These are phyloP conservation scores for Paratinospora sagittata DNA, from an alignment of 164 flowering plant species.

Conservation along the genomic window DNA sequence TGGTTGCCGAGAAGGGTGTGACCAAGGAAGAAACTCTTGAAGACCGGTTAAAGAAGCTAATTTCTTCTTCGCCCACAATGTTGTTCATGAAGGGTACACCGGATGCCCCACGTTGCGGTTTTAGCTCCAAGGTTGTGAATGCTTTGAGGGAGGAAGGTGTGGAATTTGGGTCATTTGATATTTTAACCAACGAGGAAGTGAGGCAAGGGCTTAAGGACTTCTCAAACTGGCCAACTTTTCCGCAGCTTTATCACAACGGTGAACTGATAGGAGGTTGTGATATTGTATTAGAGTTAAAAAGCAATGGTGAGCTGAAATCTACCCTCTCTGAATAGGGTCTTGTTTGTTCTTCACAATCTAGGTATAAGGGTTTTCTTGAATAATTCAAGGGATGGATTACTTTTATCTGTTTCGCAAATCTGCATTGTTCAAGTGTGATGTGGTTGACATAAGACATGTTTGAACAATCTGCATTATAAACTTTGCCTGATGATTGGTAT, in stretches of 20 bases:
- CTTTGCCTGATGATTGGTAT: not conserved
- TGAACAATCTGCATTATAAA: not conserved
- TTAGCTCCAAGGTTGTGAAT: slow-evolving; percentile 84
- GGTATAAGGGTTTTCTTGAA: not conserved
- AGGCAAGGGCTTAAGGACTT: slow-evolving; percentile 74
- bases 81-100: slow-evolving; percentile 96
- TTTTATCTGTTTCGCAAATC: too few relatives aligned
- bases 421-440: too few relatives aligned
- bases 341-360: not conserved
- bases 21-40: slow-evolving; percentile 40
- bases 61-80: slow-evolving; percentile 63
- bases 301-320: slow-evolving; percentile 67
- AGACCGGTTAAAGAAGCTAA: slow-evolving; percentile 54
- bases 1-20: slow-evolving; percentile 64
- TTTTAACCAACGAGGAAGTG: slow-evolving; percentile 72
- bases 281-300: slow-evolving; percentile 66
- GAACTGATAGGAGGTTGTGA: slow-evolving; percentile 94
- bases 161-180: slow-evolving; percentile 73
- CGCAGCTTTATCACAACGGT: slow-evolving; percentile 85
- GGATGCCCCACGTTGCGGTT: slow-evolving; percentile 84
- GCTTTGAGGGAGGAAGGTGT: slow-evolving; percentile 67
- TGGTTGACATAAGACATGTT: not conserved
- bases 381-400: too few relatives aligned
- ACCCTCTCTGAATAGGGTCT: slow-evolving; percentile 53
- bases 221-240: slow-evolving; percentile 97